A percentile compares a stretch with the other conserved stretches of the same genome.
phyloP scores from a whole-genome alignment of 192 early-diverging fungal genomes.

The Phlyctochytrium arcticum region DNA sequence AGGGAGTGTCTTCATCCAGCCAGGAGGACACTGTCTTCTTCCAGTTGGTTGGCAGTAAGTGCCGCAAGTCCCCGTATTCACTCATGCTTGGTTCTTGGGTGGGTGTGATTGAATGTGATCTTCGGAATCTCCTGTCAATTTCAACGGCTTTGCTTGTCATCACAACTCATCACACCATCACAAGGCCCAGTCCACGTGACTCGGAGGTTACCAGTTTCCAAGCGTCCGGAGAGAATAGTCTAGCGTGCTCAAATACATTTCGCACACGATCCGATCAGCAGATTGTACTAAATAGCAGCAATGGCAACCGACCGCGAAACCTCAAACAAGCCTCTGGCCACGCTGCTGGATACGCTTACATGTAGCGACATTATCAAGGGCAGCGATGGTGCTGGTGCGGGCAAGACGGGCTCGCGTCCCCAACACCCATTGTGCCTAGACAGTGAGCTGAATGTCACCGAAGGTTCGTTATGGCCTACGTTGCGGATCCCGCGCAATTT shows the following conservation, averaged over 20 bases:
- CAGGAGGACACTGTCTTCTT: constrained; percentile 72
- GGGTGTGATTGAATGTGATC: background rate
- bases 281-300: too few relatives aligned
- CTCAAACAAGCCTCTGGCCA: constrained; percentile 6
- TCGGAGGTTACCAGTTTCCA: background rate
- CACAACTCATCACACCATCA: too few relatives aligned
- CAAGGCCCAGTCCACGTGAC: background rate
- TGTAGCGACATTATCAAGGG: constrained; percentile 15
- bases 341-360: constrained; percentile 12
- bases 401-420: constrained; percentile 4
- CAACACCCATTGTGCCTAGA: constrained; percentile 42
- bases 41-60: constrained; percentile 75
- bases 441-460: constrained; percentile 39
- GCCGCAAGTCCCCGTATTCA: constrained; percentile 10
- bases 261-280: too few relatives aligned
- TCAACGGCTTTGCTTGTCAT: too few relatives aligned
- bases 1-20: constrained; percentile 93
- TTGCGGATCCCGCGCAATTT: too few relatives aligned
- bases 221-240: too few relatives aligned
- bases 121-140: too few relatives aligned
- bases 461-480: too few relatives aligned
- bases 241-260: too few relatives aligned
- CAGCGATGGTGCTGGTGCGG: background rate
- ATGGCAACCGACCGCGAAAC: background rate
- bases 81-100: background rate